A percentile compares a stretch with the other conserved stretches of the same genome.
Evolutionary conservation across 2,329 filamentous ascomycete species (phyloP).

Genomic region (Nothophaeocryptopus gaeumannii): DNA sequence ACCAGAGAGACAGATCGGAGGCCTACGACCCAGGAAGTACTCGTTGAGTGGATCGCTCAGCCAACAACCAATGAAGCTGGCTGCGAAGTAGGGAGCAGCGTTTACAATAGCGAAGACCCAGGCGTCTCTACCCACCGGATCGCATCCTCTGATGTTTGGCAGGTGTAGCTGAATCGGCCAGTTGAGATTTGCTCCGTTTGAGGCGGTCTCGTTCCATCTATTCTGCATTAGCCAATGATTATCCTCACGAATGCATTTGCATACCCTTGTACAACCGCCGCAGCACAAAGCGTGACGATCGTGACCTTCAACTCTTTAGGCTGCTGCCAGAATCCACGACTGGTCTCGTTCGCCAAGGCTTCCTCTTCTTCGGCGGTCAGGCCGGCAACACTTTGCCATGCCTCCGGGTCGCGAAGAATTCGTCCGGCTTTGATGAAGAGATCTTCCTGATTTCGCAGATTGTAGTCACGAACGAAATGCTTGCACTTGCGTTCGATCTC

Average conservation of each 20-base stretch:
- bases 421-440: conserved; percentile 20
- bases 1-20: conserved; percentile 31
- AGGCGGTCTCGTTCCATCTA: conserved; percentile 33
- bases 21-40: conserved; percentile 31
- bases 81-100: conserved; percentile 34
- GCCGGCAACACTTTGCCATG: conserved; percentile 24
- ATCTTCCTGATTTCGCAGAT: conserved; percentile 15
- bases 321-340: conserved; percentile 28
- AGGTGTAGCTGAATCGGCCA: conserved; percentile 28
- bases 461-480: conserved; percentile 15
- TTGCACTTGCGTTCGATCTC: conserved; percentile 18
- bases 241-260: background rate
- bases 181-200: conserved; percentile 35
- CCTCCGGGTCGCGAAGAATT: conserved; percentile 28
- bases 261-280: conserved; percentile 35
- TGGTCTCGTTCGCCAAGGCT: conserved; percentile 20
- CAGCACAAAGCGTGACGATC: conserved; percentile 34
- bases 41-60: conserved; percentile 35
- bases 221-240: background rate
- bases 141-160: background rate
- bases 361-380: conserved; percentile 26
- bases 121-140: conserved; percentile 9
- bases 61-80: conserved; percentile 6
- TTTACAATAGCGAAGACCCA: conserved; percentile 37
- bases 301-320: conserved; percentile 34